Conservation (phyloP, 768 basidiomycete genomes). For the Leccinellum luteum region DNA sequence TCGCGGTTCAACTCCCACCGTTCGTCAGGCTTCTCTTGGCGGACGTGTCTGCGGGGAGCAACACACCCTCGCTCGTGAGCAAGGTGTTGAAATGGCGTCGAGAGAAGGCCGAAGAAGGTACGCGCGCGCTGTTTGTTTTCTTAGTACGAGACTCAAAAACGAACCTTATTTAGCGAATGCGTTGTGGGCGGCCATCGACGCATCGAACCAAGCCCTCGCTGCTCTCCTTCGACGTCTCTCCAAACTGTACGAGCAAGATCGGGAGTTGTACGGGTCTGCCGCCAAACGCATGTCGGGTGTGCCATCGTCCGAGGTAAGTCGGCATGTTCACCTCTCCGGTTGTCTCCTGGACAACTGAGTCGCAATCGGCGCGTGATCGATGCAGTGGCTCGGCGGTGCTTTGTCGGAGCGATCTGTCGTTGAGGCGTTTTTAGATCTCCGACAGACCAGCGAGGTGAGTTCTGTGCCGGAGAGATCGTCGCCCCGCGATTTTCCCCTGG, state of each 20-base stretch:
- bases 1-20: conserved; percentile 80
- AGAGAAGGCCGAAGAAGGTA: conserved; percentile 57
- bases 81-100: conserved; percentile 90
- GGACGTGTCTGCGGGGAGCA: conserved; percentile 94
- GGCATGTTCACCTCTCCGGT: background rate
- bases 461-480: background rate
- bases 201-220: conserved; percentile 59
- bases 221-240: conserved; percentile 50
- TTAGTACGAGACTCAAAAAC: background rate
- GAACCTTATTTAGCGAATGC: conserved; percentile 44
- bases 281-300: conserved; percentile 62
- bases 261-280: conserved; percentile 49
- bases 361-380: background rate
- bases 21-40: conserved; percentile 83
- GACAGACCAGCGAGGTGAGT: conserved; percentile 56
- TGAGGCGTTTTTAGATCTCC: conserved; percentile 56
- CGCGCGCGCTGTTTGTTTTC: background rate
- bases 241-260: conserved; percentile 45
- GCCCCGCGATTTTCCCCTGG: background rate
- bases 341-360: background rate
- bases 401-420: conserved; percentile 36
- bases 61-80: conserved; percentile 91
- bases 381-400: conserved; percentile 44
- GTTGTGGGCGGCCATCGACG: conserved; percentile 64
- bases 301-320: conserved; percentile 53